Percentiles rank a stretch among this genome's conserved stretches.
phyloP scores from a whole-genome alignment of 768 basidiomycete species.

The Clavulina sp. region DNA sequence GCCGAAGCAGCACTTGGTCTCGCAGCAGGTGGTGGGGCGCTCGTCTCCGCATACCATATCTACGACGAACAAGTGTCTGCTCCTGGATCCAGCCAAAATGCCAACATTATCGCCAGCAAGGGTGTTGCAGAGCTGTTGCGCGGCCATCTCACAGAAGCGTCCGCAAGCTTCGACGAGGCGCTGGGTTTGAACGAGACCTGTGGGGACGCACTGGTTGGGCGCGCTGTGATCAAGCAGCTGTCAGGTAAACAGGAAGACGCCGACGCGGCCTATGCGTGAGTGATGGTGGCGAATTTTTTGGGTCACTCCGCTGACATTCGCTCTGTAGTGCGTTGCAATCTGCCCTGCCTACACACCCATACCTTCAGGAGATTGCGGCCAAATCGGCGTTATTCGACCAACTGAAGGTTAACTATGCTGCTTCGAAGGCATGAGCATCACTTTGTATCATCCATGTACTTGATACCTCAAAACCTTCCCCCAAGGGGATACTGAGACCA shows the following conservation, averaged over 20 bases:
- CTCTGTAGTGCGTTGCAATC: neutral
- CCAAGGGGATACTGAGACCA: too few relatives aligned
- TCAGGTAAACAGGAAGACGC: neutral
- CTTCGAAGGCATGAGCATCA: too few relatives aligned
- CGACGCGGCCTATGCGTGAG: neutral
- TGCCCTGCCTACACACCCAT: neutral
- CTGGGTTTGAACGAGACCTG: slow-evolving; percentile 28
- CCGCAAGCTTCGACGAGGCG: slow-evolving; percentile 65
- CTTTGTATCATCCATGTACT: too few relatives aligned
- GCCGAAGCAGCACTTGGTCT: slow-evolving; percentile 74
- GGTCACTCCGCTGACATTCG: neutral
- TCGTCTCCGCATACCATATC: slow-evolving; percentile 33
- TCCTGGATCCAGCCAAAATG: slow-evolving; percentile 35
- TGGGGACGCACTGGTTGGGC: slow-evolving; percentile 45
- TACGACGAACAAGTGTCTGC: slow-evolving; percentile 68
- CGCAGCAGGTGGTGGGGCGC: slow-evolving; percentile 56
- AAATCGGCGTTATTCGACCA: slow-evolving; percentile 1
- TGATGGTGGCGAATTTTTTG: neutral
- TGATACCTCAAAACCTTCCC: too few relatives aligned
- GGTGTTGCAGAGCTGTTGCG: slow-evolving; percentile 64
- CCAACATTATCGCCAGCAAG: slow-evolving; percentile 45
- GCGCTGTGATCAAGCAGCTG: neutral
- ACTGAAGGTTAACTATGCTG: neutral
- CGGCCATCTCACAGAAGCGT: slow-evolving; percentile 57
- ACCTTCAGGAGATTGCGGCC: neutral